A percentile compares a stretch with the other conserved stretches of the same genome.
Evolutionary conservation across 202 grass and related monocot species (phyloP).

Genomic region (Zizania palustris): DNA sequence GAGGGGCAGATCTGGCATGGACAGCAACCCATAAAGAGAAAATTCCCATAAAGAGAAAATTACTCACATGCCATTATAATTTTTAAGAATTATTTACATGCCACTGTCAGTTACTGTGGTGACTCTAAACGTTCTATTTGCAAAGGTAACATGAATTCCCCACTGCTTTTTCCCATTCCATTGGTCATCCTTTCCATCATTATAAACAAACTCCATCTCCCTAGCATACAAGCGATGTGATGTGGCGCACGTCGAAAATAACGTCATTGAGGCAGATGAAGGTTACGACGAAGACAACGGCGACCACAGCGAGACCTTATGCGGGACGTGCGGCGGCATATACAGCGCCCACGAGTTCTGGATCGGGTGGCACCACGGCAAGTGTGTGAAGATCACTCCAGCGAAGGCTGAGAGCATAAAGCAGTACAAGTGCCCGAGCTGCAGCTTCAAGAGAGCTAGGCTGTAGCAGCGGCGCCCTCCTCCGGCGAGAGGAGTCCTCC

Average conservation of each 20-base stretch:
- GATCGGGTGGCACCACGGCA: constrained; percentile 94
- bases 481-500: background rate
- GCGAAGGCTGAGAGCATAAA: constrained; percentile 94
- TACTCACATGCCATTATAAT: too few relatives aligned
- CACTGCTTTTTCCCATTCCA: background rate
- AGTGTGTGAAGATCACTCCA: constrained; percentile 95
- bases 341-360: constrained; percentile 87
- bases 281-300: constrained; percentile 78
- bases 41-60: too few relatives aligned
- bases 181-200: background rate
- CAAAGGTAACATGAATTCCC: constrained; percentile 55
- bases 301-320: constrained; percentile 74
- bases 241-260: constrained; percentile 47
- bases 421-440: constrained; percentile 96
- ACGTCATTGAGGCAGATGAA: constrained; percentile 55
- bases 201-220: constrained; percentile 2
- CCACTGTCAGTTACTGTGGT: too few relatives aligned
- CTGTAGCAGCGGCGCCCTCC: constrained; percentile 20
- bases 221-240: constrained; percentile 58
- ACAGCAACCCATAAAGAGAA: too few relatives aligned
- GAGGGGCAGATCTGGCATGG: constrained; percentile 63
- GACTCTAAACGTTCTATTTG: too few relatives aligned
- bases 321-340: constrained; percentile 77
- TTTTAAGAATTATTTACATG: too few relatives aligned
- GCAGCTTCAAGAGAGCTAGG: constrained; percentile 75